phyloP scores from a whole-genome alignment of 1,139 yeast species.

The Kluyveromyces sp. region DNA sequence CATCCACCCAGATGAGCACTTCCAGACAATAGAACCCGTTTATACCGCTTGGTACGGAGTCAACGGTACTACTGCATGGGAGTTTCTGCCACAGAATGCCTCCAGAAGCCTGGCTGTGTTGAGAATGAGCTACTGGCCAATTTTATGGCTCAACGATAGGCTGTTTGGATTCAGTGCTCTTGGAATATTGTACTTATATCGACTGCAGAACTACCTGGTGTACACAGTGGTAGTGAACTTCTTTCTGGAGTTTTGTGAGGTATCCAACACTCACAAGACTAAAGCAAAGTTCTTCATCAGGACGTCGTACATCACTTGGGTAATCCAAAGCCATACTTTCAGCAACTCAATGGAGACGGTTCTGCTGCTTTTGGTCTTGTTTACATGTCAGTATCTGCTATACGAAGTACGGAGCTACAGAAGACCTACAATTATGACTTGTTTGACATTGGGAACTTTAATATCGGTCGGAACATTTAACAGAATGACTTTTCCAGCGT shows the following conservation, averaged over 20 bases:
- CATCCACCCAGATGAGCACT: conserved; percentile 96
- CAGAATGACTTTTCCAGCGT: conserved; percentile 75
- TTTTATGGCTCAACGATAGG: conserved; percentile 30
- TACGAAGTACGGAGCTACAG: conserved; percentile 4
- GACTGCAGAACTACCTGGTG: conserved; percentile 50
- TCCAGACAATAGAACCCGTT: conserved; percentile 76
- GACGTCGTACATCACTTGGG: conserved; percentile 74
- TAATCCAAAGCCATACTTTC: conserved; percentile 80
- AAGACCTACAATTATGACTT: conserved; percentile 18
- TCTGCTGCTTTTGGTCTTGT: conserved; percentile 50
- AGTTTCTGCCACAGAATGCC: conserved; percentile 51
- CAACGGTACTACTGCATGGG: conserved; percentile 74
- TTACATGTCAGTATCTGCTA: conserved; percentile 27
- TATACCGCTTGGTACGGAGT: conserved; percentile 40
- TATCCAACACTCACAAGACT: conserved; percentile 54
- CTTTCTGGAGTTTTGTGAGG: conserved; percentile 41
- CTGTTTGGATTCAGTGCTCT: conserved; percentile 33
- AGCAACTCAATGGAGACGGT: conserved; percentile 82
- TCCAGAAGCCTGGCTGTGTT: conserved; percentile 72
- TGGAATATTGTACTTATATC: conserved; percentile 47
- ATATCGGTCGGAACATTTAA: conserved; percentile 70
- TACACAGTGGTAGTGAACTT: conserved; percentile 29
- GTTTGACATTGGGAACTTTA: conserved; percentile 44
- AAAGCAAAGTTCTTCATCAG: conserved; percentile 60
- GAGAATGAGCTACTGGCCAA: conserved; percentile 63